Evolutionary conservation across 495 filamentous ascomycete genomes (phyloP), one percentile per base, ranked within the genome.

Genomic region (Neurospora terricola): DNA sequence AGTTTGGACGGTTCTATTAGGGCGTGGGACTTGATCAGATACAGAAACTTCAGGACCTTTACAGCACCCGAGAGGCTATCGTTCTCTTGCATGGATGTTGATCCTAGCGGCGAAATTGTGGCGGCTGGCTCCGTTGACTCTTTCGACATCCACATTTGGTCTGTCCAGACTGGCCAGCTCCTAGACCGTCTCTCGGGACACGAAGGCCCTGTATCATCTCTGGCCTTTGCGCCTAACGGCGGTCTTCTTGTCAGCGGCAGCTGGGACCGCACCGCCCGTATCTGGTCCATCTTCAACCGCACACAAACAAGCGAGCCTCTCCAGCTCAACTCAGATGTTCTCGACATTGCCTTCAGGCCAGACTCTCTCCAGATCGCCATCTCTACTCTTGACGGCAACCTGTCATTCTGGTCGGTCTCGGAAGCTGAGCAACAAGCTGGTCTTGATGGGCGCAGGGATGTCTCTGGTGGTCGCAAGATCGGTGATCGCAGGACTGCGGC

Each of bases 71-170:
- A 93, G 66, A 87, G 95, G 59, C 82, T 99, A 16, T 95, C 94
- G 6, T 99, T 99, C 81, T 94, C 94, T 6, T 96, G 90, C 72
- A 84, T 99, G 72, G 94, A 96, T 12, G 94, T 98, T n/a, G 96
- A 99, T 77, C 96, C 96, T 5, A 95, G 92, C 75, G 95, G 95
- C 70, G 96, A 99, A 79, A 91, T 99, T 10, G 90, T 99, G 40
- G 97, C 95, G 76, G 96, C 96, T 10, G 96, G 96, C 2, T 97
- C 94, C 37, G 86, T 96, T 14, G 96, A 98, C 80, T 96, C 93
- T 27, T 98, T 98, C 75, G 94, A 98, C 80, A 93, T 99, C 66
- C 94, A 98, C 78, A 90, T 98, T 54, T 99, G 96, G 96, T 97
- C 93, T 42, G 96, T 99, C 21, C 96, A 99, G 80, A 99, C 96